A percentile compares a stretch with the other conserved stretches of the same genome.
phyloP scores from a whole-genome alignment of 495 filamentous ascomycete species.

The Aspergillus cristatus region DNA sequence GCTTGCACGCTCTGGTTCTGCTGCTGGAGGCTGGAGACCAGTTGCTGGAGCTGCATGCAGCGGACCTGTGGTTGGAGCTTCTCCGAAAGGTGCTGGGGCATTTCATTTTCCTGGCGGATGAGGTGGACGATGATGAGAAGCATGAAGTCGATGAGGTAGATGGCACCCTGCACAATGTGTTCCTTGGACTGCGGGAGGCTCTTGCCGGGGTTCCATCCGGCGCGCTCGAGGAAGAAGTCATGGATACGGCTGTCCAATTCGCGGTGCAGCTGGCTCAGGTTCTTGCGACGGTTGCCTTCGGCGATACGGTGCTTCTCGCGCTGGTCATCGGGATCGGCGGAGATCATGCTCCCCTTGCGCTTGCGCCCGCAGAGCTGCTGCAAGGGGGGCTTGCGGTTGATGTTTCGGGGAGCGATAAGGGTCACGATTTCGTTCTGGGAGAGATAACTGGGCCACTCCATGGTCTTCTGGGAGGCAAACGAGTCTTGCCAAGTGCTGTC shows the following conservation, averaged over 20 bases:
- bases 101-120: slow-evolving; percentile 32
- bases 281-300: slow-evolving; percentile 38
- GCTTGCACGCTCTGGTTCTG: slow-evolving; percentile 31
- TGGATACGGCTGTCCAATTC: slow-evolving; percentile 34
- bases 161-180: slow-evolving; percentile 37
- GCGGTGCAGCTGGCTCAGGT: slow-evolving; percentile 34
- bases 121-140: slow-evolving; percentile 30
- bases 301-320: slow-evolving; percentile 40
- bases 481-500: slow-evolving; percentile 37
- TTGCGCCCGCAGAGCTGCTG: slow-evolving; percentile 40
- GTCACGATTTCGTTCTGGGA: slow-evolving; percentile 27
- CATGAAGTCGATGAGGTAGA: slow-evolving; percentile 38
- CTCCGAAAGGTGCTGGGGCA: slow-evolving; percentile 30
- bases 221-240: slow-evolving; percentile 36
- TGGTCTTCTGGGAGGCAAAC: slow-evolving; percentile 21
- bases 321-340: slow-evolving; percentile 31
- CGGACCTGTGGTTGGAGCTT: slow-evolving; percentile 35
- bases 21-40: slow-evolving; percentile 28
- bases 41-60: slow-evolving; percentile 36
- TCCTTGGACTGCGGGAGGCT: slow-evolving; percentile 39
- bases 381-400: slow-evolving; percentile 36
- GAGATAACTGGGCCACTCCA: slow-evolving; percentile 30
- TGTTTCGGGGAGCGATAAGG: slow-evolving; percentile 31
- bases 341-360: slow-evolving; percentile 32
- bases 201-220: slow-evolving; percentile 39